These are phyloP conservation scores for Aethionema arabicum DNA, from an alignment of 345 rosid species.

Conservation along the genomic window DNA sequence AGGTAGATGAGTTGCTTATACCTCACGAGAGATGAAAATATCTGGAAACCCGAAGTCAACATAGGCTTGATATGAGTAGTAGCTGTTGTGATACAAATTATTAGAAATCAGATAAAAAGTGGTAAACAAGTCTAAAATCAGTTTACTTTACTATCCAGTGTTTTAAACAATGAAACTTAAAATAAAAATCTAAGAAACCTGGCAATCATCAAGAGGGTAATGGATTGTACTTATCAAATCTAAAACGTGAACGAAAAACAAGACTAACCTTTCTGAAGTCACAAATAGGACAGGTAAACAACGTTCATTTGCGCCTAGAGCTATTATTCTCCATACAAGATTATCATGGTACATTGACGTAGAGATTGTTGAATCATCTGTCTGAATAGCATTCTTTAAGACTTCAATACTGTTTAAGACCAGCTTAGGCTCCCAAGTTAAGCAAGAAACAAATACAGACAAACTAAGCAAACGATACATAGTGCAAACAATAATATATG, in stretches of 20 bases:
- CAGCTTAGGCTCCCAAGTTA: constrained; percentile 81
- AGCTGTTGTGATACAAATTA: constrained; percentile 48
- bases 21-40: constrained; percentile 96
- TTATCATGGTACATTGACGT: constrained; percentile 88
- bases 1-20: constrained; percentile 32
- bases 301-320: constrained; percentile 78
- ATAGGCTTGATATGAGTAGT: constrained; percentile 82
- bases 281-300: constrained; percentile 76
- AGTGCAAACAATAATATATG: constrained; percentile 6
- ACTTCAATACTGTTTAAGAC: constrained; percentile 89
- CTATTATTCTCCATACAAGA: constrained; percentile 84
- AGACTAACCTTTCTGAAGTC: constrained; percentile 80
- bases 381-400: constrained; percentile 64
- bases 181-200: background rate
- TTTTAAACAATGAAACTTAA: background rate
- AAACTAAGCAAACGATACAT: background rate
- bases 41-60: constrained; percentile 84
- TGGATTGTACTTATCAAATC: too few relatives aligned
- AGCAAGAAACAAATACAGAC: constrained; percentile 28
- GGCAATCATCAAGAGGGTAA: constrained; percentile 2
- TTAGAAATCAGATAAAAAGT: constrained; percentile 15
- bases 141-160: background rate
- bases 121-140: constrained; percentile 10
- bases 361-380: constrained; percentile 57
- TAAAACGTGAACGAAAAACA: too few relatives aligned